phyloP scores from a whole-genome alignment of 495 filamentous ascomycete genomes.

The Aspergillus hancockii region DNA sequence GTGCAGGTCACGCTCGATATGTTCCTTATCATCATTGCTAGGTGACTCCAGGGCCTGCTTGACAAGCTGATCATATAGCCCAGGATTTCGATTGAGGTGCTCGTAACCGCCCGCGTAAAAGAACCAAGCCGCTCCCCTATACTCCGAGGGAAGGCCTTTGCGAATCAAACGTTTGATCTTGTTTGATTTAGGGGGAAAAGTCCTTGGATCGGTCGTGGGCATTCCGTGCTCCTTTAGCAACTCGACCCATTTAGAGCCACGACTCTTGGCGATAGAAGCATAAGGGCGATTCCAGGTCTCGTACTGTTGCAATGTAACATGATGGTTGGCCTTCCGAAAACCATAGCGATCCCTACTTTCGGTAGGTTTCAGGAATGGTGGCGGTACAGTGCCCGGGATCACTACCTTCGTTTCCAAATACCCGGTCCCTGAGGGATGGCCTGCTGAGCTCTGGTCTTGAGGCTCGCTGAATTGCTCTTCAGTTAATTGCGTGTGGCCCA shows the following conservation, averaged over 20 bases:
- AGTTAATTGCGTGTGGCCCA: slow-evolving; percentile 12
- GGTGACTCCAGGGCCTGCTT: slow-evolving; percentile 61
- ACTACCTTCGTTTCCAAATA: slow-evolving; percentile 42
- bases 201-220: slow-evolving; percentile 65
- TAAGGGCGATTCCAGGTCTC: slow-evolving; percentile 80
- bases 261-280: slow-evolving; percentile 63
- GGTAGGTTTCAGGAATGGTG: slow-evolving; percentile 32
- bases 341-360: slow-evolving; percentile 78
- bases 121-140: slow-evolving; percentile 94
- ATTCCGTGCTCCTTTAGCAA: slow-evolving; percentile 77
- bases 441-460: slow-evolving; percentile 26
- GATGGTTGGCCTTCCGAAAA: slow-evolving; percentile 83
- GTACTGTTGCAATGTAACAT: slow-evolving; percentile 74
- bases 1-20: slow-evolving; percentile 93
- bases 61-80: slow-evolving; percentile 72
- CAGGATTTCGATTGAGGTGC: slow-evolving; percentile 68
- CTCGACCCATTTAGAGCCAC: slow-evolving; percentile 77
- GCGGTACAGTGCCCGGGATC: slow-evolving; percentile 44
- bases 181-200: slow-evolving; percentile 75
- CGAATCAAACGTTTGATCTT: slow-evolving; percentile 88
- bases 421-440: slow-evolving; percentile 20
- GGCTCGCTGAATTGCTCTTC: slow-evolving; percentile 11
- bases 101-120: slow-evolving; percentile 92
- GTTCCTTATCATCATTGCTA: slow-evolving; percentile 73
- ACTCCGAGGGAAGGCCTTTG: slow-evolving; percentile 94